Evolutionary conservation across 2,329 filamentous ascomycete genomes (phyloP), one percentile per base, ranked within the genome.

Genomic region (Blastomyces parvus): DNA sequence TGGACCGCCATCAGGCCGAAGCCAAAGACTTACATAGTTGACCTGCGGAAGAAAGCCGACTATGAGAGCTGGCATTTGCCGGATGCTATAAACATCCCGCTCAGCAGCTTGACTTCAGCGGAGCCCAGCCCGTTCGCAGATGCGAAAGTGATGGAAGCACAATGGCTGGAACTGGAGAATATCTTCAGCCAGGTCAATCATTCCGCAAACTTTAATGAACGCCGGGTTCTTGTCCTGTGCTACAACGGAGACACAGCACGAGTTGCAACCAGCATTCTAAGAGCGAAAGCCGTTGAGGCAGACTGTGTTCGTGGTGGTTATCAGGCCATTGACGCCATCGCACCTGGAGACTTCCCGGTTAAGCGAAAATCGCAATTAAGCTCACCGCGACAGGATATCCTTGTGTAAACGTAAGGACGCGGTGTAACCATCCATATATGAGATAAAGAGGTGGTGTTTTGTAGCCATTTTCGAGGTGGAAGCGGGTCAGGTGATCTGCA

Each of bases 181-280:
- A 69, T 75, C 0, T 82, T 84, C 69, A 71, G 68, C 7, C 60
- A 71, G 7, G 38, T 57, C 63, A 58, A 19, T n/a, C 48, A 42
- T 38, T 48, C 33, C n/a, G 17, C 22, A n/a, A 61, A 30, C 14
- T n/a, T 79, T 1, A 53, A 64, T 7, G 72, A 67, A 3, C 76
- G 74, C 62, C 74, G 74, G 6, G 69, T 82, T 14, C 67, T 84
- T 13, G 67, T 84, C 11, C 69, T 82, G 11, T 84, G 82, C 68
- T 84, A 84, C 60, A 74, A 82, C 57, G 83, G 83, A 2, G 81
- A 85, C 63, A 81, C 78, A 38, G 76, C 82, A 4, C 76, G 83
- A 0, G 77, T 85, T 5, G 83, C 82, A 2, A 80, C 80, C 2
- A 83, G 81, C 61, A 77, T 85, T 2, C 69, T 85, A 58, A 74